Evolutionary conservation across 768 basidiomycete genomes (phyloP).

Genomic region (Psilocybe cubensis): DNA sequence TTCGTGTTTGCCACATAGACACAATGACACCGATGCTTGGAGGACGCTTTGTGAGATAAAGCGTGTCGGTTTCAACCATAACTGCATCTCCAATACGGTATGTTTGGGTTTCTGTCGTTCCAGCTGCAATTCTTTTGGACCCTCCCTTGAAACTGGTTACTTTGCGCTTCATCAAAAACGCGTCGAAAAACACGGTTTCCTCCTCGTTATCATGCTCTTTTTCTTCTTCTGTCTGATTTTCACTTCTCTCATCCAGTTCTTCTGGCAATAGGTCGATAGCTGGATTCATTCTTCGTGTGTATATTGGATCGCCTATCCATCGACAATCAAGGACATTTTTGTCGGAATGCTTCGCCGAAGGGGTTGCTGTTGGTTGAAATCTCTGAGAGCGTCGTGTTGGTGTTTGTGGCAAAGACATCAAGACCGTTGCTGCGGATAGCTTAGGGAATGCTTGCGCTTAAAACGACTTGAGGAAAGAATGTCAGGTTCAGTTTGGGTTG

Average conservation of each 20-base stretch:
- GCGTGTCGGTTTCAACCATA: conserved; percentile 53
- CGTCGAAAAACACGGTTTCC: conserved; percentile 40
- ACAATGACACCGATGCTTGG: conserved; percentile 74
- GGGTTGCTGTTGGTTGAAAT: conserved; percentile 29
- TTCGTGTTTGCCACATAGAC: conserved; percentile 65
- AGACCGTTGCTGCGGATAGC: too few relatives aligned
- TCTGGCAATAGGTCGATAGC: conserved; percentile 29
- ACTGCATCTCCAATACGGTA: conserved; percentile 73
- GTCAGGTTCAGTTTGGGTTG: too few relatives aligned
- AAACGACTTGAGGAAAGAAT: too few relatives aligned
- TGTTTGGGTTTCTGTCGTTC: conserved; percentile 25
- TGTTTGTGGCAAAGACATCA: conserved; percentile 19
- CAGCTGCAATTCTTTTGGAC: conserved; percentile 18
- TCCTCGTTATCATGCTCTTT: conserved; percentile 21
- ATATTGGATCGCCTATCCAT: conserved; percentile 23
- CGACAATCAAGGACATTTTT: conserved; percentile 24
- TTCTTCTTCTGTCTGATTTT: conserved; percentile 13
- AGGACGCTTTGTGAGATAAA: conserved; percentile 40
- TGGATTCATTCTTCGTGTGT: conserved; percentile 15
- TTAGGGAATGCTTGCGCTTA: too few relatives aligned
- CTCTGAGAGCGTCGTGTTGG: conserved; percentile 28
- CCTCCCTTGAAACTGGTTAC: conserved; percentile 26
- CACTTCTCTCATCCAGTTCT: conserved; percentile 20
- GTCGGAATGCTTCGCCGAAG: conserved; percentile 17
- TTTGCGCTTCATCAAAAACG: conserved; percentile 35